These are phyloP conservation scores for Vicia sativa DNA, from an alignment of 306 rosid species.

Conservation along the genomic window DNA sequence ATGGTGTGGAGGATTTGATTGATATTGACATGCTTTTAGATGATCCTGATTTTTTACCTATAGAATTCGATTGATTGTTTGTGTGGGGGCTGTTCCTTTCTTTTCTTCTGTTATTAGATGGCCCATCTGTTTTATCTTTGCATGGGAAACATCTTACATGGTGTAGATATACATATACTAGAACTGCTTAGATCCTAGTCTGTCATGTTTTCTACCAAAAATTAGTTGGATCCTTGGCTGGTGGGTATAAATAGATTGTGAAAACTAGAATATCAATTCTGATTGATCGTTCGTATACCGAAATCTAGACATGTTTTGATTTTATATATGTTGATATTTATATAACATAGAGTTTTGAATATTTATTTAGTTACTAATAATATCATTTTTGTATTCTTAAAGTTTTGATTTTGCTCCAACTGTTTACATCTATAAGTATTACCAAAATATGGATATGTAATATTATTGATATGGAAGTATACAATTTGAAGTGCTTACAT, in stretches of 20 bases:
- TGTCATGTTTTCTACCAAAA: constrained; percentile 19
- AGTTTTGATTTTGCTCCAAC: background rate
- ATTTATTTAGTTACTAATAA: background rate
- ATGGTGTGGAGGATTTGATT: constrained; percentile 65
- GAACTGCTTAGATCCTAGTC: constrained; percentile 21
- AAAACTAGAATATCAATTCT: constrained; percentile 30
- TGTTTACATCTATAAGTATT: background rate
- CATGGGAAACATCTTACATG: constrained; percentile 44
- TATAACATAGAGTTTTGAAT: constrained; percentile 15
- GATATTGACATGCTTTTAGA: constrained; percentile 69
- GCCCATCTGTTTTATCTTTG: constrained; percentile 41
- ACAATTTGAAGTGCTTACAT: background rate
- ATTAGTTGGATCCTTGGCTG: constrained; percentile 30
- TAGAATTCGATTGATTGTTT: constrained; percentile 60
- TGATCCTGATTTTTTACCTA: constrained; percentile 64
- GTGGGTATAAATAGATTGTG: constrained; percentile 38
- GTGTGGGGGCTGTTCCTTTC: constrained; percentile 21
- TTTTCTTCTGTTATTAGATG: constrained; percentile 42
- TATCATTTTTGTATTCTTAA: background rate
- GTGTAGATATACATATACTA: constrained; percentile 36
- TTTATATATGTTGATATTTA: constrained; percentile 28
- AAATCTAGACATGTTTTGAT: constrained; percentile 34
- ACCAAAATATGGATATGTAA: background rate
- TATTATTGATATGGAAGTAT: background rate
- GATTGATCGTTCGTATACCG: constrained; percentile 28